Percentiles rank a stretch among this genome's conserved stretches.
Conservation (phyloP, 768 basidiomycete species). For the Kwoniella bestiolae region DNA sequence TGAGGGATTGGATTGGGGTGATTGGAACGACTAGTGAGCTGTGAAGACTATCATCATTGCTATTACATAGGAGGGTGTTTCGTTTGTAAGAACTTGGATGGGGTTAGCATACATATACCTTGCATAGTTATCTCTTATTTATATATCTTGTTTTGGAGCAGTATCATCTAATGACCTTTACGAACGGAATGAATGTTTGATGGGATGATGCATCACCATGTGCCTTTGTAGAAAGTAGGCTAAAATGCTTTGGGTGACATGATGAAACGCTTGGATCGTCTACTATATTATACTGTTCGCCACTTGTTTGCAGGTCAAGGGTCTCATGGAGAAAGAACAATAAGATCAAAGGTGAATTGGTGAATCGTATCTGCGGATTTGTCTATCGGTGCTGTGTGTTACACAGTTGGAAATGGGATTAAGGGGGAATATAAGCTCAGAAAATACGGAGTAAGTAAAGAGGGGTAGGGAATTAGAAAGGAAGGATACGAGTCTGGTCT, state of each 20-base stretch:
- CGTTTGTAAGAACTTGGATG: background rate
- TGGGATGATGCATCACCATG: background rate
- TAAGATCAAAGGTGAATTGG: background rate
- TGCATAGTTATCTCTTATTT: background rate
- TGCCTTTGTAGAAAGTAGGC: background rate
- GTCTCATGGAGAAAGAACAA: background rate
- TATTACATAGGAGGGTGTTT: too few species aligned
- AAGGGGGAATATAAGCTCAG: too few species aligned
- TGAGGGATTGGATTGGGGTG: conserved; percentile 74
- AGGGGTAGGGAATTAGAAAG: background rate
- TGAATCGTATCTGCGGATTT: background rate
- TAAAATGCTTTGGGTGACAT: background rate
- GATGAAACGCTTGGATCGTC: background rate
- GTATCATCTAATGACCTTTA: background rate
- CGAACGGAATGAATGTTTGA: background rate
- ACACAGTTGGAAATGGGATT: background rate
- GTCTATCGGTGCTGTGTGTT: background rate
- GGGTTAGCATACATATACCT: background rate
- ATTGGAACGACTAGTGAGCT: conserved; percentile 26
- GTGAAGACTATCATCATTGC: background rate
- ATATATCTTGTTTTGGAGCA: too few species aligned
- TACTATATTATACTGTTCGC: background rate
- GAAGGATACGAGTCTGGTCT: background rate
- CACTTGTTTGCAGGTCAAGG: background rate
- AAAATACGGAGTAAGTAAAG: too few species aligned